phyloP scores from a whole-genome alignment of 75 land plant species.

The Pseudotsuga menziesii region DNA sequence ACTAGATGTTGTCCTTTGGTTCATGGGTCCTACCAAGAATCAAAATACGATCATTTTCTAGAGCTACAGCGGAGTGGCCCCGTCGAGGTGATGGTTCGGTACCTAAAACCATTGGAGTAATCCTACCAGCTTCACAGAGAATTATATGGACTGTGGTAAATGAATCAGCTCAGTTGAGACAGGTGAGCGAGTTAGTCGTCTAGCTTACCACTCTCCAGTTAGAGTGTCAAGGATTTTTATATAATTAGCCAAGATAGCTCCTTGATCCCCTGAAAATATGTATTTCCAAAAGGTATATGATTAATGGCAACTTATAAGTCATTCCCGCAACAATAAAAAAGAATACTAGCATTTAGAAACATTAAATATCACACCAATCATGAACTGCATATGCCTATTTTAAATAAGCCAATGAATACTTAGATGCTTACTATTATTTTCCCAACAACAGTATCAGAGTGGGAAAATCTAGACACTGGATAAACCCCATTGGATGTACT shows the following conservation, averaged over 20 bases:
- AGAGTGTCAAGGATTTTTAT: slow-evolving; percentile 59
- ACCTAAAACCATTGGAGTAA: slow-evolving; percentile 54
- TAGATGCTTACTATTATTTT: slow-evolving; percentile 43
- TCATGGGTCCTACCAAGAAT: slow-evolving; percentile 38
- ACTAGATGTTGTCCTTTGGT: slow-evolving; percentile 56
- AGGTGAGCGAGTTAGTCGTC: background rate
- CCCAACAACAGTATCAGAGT: slow-evolving; percentile 37
- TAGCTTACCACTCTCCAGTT: slow-evolving; percentile 43
- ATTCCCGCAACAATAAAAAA: background rate
- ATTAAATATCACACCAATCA: background rate
- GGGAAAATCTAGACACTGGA: slow-evolving; percentile 17
- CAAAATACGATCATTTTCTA: slow-evolving; percentile 56
- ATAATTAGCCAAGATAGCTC: slow-evolving; percentile 13
- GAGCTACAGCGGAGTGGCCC: slow-evolving; percentile 54
- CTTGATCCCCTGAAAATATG: slow-evolving; percentile 49
- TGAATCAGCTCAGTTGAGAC: background rate
- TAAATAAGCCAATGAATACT: background rate
- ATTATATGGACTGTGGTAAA: background rate
- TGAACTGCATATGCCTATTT: background rate
- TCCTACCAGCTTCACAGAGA: slow-evolving; percentile 25
- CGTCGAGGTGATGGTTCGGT: slow-evolving; percentile 36
- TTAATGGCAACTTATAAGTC: background rate
- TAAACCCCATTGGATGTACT: slow-evolving; percentile 11
- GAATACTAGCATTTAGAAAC: background rate
- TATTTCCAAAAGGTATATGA: slow-evolving; percentile 29